A percentile compares a stretch with the other conserved stretches of the same genome.
These are phyloP conservation scores for Verticillium tricorpus DNA, from an alignment of 2,329 filamentous ascomycete genomes.

Conservation along the genomic window DNA sequence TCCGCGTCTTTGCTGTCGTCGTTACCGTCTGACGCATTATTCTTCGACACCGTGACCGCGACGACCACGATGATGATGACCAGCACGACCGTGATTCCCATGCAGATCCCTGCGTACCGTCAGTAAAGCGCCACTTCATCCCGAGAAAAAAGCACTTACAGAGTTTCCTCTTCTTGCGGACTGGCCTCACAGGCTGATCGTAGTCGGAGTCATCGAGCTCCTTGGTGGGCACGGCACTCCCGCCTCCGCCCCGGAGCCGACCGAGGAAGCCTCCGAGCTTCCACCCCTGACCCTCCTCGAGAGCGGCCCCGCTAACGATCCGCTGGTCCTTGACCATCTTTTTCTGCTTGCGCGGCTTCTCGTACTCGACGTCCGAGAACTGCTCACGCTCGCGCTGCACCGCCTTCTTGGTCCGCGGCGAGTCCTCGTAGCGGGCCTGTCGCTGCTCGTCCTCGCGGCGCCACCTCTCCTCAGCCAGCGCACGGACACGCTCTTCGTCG, in stretches of 20 bases:
- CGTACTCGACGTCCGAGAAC: constrained; percentile 20
- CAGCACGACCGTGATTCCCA: constrained; percentile 48
- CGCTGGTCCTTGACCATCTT: constrained; percentile 47
- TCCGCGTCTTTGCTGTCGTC: constrained; percentile 18
- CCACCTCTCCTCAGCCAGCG: constrained; percentile 2
- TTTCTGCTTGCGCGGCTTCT: constrained; percentile 28
- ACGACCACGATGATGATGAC: constrained; percentile 65
- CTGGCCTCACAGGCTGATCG: constrained; percentile 31
- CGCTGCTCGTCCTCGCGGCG: constrained; percentile 1
- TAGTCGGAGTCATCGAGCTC: constrained; percentile 45
- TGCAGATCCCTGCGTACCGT: constrained; percentile 45
- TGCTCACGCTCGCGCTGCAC: constrained; percentile 13
- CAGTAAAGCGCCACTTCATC: not conserved
- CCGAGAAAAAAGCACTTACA: constrained; percentile 38
- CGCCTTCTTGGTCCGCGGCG: constrained; percentile 7
- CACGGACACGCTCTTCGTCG: constrained; percentile 4
- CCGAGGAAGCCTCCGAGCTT: constrained; percentile 16
- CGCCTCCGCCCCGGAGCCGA: constrained; percentile 37
- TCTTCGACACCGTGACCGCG: constrained; percentile 62
- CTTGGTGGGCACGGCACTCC: constrained; percentile 42
- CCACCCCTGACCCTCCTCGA: constrained; percentile 59
- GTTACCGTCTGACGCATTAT: constrained; percentile 32
- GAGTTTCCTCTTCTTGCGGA: constrained; percentile 55
- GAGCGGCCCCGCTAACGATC: constrained; percentile 64
- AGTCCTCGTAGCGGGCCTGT: constrained; percentile 11